Evolutionary conservation across 257 asterid species (phyloP).

Genomic region (Penstemon eatonii): DNA sequence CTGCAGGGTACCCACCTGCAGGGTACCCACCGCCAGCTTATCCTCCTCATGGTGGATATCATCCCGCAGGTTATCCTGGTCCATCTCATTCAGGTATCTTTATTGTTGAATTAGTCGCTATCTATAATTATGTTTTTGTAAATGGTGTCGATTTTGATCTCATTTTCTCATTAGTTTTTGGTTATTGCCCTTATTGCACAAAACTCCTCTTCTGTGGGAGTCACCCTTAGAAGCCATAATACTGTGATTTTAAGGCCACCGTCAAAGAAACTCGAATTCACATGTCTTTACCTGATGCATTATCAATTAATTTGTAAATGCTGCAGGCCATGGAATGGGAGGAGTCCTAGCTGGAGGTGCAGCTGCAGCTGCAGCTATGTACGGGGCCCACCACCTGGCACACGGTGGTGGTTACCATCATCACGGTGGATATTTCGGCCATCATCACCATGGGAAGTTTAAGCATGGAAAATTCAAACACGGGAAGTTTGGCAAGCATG

Average conservation of each 20-base stretch:
- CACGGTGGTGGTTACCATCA: constrained; percentile 56
- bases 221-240: background rate
- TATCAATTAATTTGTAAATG: constrained; percentile 1
- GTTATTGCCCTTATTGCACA: background rate
- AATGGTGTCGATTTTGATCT: background rate
- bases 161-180: background rate
- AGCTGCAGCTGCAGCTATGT: constrained; percentile 82
- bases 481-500: constrained; percentile 75
- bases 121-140: background rate
- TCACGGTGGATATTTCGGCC: constrained; percentile 60
- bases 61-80: constrained; percentile 50
- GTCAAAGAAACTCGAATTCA: too few relatives aligned
- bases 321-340: constrained; percentile 64
- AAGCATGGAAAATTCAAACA: constrained; percentile 78
- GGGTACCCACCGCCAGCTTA: constrained; percentile 28
- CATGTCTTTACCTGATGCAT: background rate
- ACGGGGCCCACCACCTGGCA: constrained; percentile 75
- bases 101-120: background rate
- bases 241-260: too few relatives aligned
- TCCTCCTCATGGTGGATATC: constrained; percentile 23
- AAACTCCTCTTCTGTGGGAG: background rate
- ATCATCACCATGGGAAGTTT: constrained; percentile 60
- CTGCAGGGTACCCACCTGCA: constrained; percentile 33
- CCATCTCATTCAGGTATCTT: constrained; percentile 58
- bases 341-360: constrained; percentile 84